phyloP scores from a whole-genome alignment of 139 green algal species.

The Chlorella sp. region DNA sequence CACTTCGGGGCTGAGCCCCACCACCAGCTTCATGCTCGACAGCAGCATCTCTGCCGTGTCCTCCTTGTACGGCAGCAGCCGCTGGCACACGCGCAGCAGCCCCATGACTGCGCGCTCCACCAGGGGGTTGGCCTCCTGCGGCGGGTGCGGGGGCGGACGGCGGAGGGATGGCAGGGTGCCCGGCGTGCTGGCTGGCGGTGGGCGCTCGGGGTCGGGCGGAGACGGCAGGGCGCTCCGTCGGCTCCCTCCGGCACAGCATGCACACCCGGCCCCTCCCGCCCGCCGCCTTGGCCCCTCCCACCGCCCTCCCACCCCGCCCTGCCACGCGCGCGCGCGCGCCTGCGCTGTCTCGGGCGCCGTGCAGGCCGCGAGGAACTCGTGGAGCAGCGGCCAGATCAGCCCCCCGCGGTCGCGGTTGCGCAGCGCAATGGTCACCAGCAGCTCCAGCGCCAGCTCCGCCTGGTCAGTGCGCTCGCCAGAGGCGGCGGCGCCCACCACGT shows the following conservation, averaged over 20 bases:
- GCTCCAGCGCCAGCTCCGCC: slow-evolving; percentile 86
- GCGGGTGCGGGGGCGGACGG: background rate
- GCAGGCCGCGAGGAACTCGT: slow-evolving; percentile 65
- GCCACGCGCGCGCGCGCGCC: too few species aligned
- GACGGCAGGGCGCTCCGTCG: too few species aligned
- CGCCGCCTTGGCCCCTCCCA: too few species aligned
- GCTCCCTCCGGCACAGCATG: too few species aligned
- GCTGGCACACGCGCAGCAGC: slow-evolving; percentile 82
- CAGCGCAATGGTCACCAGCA: slow-evolving; percentile 86
- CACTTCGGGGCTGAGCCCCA: slow-evolving; percentile 74
- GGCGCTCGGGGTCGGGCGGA: background rate
- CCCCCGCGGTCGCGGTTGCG: slow-evolving; percentile 88
- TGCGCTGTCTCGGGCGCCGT: background rate
- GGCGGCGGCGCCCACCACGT: slow-evolving; percentile 35
- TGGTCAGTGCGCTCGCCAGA: slow-evolving; percentile 57
- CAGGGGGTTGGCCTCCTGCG: slow-evolving; percentile 40
- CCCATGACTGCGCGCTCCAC: slow-evolving; percentile 84
- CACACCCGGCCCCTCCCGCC: too few species aligned
- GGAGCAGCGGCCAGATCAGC: slow-evolving; percentile 83
- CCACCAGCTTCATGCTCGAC: slow-evolving; percentile 71
- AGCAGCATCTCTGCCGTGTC: slow-evolving; percentile 87
- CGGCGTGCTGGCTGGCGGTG: background rate
- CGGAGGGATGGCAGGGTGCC: background rate
- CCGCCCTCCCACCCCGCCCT: too few species aligned
- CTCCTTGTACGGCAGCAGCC: slow-evolving; percentile 90